These are phyloP conservation scores for Beauveria caledonica DNA, from an alignment of 2,329 filamentous ascomycete genomes.

Conservation along the genomic window DNA sequence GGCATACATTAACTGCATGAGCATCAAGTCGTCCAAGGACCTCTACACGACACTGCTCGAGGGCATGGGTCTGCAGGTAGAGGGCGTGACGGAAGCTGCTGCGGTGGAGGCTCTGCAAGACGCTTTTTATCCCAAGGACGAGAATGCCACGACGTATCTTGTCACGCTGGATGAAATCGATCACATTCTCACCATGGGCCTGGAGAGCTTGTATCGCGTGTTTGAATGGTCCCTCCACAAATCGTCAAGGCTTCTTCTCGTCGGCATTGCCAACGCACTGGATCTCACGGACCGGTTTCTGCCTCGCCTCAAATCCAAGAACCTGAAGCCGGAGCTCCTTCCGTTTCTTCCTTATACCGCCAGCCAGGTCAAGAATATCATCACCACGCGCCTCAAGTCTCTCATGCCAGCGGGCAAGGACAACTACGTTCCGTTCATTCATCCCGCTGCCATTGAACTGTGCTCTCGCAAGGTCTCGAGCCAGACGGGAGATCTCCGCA, in stretches of 20 bases:
- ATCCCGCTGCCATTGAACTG: conserved; percentile 87
- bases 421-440: conserved; percentile 75
- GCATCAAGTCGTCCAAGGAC: conserved; percentile 80
- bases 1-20: conserved; percentile 93
- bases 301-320: conserved; percentile 84
- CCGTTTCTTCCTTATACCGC: conserved; percentile 91
- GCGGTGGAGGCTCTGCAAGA: conserved; percentile 60
- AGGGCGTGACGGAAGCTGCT: conserved; percentile 52
- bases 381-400: conserved; percentile 73
- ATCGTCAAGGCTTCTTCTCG: conserved; percentile 68
- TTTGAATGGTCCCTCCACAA: conserved; percentile 92
- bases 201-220: conserved; percentile 84
- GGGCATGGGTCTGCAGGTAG: conserved; percentile 51
- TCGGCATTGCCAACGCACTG: conserved; percentile 93
- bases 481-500: conserved; percentile 88
- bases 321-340: conserved; percentile 80
- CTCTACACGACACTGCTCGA: conserved; percentile 74
- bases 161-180: conserved; percentile 93
- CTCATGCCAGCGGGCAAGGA: conserved; percentile 53
- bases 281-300: conserved; percentile 93
- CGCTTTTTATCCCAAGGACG: conserved; percentile 60
- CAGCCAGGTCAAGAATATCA: conserved; percentile 76
- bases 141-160: conserved; percentile 55
- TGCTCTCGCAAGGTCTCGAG: conserved; percentile 91
- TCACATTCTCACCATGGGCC: conserved; percentile 78